Conservation (phyloP, 208 protist species). For the Angomonas ambiguus region DNA sequence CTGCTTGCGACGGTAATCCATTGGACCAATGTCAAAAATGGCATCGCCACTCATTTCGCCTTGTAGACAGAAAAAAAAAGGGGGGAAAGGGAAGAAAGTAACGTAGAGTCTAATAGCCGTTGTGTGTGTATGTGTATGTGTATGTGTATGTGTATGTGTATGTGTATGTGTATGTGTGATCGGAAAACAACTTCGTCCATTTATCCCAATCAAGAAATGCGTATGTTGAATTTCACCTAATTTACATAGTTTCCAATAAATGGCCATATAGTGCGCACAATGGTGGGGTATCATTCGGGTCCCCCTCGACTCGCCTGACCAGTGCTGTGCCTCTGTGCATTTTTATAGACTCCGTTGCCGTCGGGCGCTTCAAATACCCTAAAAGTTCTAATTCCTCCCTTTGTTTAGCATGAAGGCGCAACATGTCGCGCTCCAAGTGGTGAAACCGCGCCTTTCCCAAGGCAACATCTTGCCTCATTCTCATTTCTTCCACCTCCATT, state of each 20-base stretch:
- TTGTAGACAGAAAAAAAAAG: constrained; percentile 8
- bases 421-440: constrained; percentile 55
- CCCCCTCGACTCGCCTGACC: constrained; percentile 37
- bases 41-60: background rate
- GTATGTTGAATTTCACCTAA: background rate
- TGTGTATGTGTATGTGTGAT: too few species aligned
- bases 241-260: constrained; percentile 17
- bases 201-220: constrained; percentile 1
- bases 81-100: background rate
- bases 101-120: too few species aligned
- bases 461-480: constrained; percentile 11
- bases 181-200: too few species aligned
- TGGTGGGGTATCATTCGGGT: constrained; percentile 40
- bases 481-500: constrained; percentile 14
- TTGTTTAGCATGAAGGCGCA: constrained; percentile 40
- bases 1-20: background rate
- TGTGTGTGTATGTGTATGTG: too few species aligned
- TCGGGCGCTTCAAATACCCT: constrained; percentile 11
- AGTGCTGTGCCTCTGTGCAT: constrained; percentile 47
- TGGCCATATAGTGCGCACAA: constrained; percentile 59
- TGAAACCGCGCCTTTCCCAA: constrained; percentile 27
- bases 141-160: too few species aligned
- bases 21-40: background rate
- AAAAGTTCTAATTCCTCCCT: constrained; percentile 29
- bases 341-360: constrained; percentile 19